Evolutionary conservation across 805 yeast genomes (phyloP).

Genomic region (Pichia membranifaciens): DNA sequence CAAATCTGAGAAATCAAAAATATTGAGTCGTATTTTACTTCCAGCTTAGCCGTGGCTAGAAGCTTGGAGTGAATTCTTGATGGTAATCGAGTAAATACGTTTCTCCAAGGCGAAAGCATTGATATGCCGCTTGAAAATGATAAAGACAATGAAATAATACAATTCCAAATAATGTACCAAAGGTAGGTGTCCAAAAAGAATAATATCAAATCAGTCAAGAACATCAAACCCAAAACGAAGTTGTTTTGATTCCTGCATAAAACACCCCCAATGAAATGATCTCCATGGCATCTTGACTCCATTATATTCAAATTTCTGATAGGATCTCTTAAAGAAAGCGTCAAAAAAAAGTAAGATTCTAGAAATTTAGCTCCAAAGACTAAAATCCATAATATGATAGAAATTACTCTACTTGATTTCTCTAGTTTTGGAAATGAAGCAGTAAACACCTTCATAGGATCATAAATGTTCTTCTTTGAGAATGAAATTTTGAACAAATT

Average conservation of each 20-base stretch:
- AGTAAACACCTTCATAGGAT: constrained; percentile 37
- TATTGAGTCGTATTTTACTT: constrained; percentile 37
- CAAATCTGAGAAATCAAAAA: constrained; percentile 43
- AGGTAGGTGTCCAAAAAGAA: constrained; percentile 51
- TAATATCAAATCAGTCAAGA: constrained; percentile 41
- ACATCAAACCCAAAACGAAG: constrained; percentile 37
- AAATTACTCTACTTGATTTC: constrained; percentile 35
- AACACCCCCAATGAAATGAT: constrained; percentile 34
- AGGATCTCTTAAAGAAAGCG: constrained; percentile 48
- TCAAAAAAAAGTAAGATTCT: constrained; percentile 50
- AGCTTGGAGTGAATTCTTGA: constrained; percentile 45
- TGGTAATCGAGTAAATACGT: constrained; percentile 46
- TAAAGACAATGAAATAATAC: constrained; percentile 42
- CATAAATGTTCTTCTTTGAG: constrained; percentile 24
- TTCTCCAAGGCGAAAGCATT: constrained; percentile 54
- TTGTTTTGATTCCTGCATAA: constrained; percentile 40
- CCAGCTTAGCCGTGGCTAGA: constrained; percentile 40
- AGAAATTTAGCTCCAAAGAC: constrained; percentile 45
- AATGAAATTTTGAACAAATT: constrained; percentile 27
- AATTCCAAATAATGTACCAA: constrained; percentile 55
- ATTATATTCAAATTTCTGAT: constrained; percentile 41
- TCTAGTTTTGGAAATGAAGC: constrained; percentile 38
- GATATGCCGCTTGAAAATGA: constrained; percentile 50
- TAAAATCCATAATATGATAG: constrained; percentile 41
- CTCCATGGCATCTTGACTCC: constrained; percentile 41